Conservation (phyloP, 2,329 filamentous ascomycete genomes). For the Phaeophleospora eucalypticola region DNA sequence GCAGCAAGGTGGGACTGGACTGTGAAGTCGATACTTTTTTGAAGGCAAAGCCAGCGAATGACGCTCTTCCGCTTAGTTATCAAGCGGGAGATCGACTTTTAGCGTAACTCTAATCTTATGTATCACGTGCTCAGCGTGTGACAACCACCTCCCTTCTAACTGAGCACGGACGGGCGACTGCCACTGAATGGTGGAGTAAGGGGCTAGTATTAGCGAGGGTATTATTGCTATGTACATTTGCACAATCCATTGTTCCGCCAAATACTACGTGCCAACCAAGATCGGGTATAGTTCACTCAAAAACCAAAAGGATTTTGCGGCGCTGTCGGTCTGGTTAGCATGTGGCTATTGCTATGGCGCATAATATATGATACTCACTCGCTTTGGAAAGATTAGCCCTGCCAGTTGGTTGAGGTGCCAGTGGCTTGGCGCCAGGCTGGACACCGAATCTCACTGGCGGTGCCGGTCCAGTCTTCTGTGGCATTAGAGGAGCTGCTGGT, state of each 20-base stretch:
- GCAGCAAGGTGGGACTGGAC: neutral
- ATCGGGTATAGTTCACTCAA: constrained; percentile 30
- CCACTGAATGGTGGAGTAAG: no score
- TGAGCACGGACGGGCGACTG: no score
- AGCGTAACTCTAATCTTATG: no score
- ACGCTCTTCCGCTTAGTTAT: neutral
- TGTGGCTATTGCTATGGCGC: constrained; percentile 1
- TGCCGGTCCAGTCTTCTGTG: constrained; percentile 79
- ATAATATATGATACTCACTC: constrained; percentile 64
- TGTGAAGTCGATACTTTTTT: constrained; percentile 1
- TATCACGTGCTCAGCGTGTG: no score
- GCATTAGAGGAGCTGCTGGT: constrained; percentile 58
- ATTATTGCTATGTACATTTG: constrained; percentile 22
- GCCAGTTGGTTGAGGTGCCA: constrained; percentile 82
- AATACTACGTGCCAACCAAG: constrained; percentile 10
- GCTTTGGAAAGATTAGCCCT: constrained; percentile 89
- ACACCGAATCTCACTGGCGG: constrained; percentile 89
- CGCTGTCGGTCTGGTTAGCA: constrained; percentile 40
- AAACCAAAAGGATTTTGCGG: constrained; percentile 70
- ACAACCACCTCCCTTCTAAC: no score
- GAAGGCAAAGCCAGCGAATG: neutral
- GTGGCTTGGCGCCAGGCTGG: constrained; percentile 64
- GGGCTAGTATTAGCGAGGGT: constrained; percentile 13
- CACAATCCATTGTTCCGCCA: constrained; percentile 12
- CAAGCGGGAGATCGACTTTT: neutral